Evolutionary conservation across 2,329 filamentous ascomycete genomes (phyloP).

Genomic region (Ceratocystis albifundus): DNA sequence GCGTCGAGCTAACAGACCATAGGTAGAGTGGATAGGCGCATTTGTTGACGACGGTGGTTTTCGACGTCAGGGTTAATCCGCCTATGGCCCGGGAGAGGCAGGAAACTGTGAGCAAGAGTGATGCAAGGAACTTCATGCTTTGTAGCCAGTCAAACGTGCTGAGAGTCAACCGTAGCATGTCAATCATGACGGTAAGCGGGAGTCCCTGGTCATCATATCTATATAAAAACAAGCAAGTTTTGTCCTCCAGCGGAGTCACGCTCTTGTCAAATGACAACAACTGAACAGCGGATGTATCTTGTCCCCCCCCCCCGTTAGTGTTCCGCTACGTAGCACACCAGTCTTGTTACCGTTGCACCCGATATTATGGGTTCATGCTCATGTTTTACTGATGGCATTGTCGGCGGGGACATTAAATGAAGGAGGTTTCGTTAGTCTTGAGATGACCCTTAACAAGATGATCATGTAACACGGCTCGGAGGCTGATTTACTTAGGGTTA

Average conservation of each 20-base stretch:
- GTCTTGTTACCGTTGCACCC: not conserved
- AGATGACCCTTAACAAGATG: no score
- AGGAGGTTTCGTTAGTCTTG: not conserved
- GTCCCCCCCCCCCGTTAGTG: not conserved
- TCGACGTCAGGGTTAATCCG: not conserved
- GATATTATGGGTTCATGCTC: not conserved
- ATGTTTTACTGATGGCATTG: not conserved
- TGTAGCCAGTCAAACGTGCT: not conserved
- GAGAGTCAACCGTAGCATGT: not conserved
- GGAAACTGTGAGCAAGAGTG: not conserved
- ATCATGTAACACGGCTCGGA: not conserved
- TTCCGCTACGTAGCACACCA: not conserved
- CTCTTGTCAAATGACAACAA: not conserved
- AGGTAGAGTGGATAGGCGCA: constrained; percentile 31
- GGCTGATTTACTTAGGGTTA: not conserved
- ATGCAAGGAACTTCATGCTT: not conserved
- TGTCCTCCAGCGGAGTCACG: not conserved
- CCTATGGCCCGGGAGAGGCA: not conserved
- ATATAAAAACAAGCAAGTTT: not conserved
- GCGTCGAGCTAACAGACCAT: constrained; percentile 32
- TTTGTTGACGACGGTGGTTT: constrained; percentile 30
- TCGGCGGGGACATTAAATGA: not conserved
- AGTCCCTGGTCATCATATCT: not conserved
- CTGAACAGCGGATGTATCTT: not conserved
- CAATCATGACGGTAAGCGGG: not conserved